Base-by-base conservation (phyloP, 306 rosid genomes). In the Mimosa bimucronata region DNA sequence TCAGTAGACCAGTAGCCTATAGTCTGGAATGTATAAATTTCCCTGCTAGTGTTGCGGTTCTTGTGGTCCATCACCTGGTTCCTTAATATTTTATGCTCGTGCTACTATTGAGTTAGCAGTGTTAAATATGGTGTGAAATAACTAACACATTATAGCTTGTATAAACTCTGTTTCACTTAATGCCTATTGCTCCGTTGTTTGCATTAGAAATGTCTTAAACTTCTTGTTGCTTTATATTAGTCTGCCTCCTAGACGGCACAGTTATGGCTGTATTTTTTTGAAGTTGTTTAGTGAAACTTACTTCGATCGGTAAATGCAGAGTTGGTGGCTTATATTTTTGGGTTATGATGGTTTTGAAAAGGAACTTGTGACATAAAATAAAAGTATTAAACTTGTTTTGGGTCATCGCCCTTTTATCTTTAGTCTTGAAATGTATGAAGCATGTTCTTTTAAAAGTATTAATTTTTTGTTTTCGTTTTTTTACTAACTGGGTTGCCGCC, bases 381-480 rank as follows among this genome's bases (percentile, higher is more conserved):
- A 30, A 37, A 16, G 71, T 38, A 38, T 12, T 9, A 19, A 1
- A 21, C 9, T 3, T 37, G 19, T 62, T 74, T 40, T 73, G 14
- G 53, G 3, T 29, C 76, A 30, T 41, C 8, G 11, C 18, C 70
- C 16, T 62, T 46, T 69, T 25, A 41, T 81, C 28, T 19, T 19
- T 62, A 30, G 37, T 29, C 48, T 52, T 26, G 60, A 34, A 67
- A 71, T 69, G 72, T 21, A 37, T 71, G 34, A 65, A 53, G 72
- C n/a, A 28, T 75, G 50, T 41, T 53, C 76, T 25, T 52, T 79
- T 37, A 13, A 78, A 76, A 34, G 30, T 62, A 41, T 16, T 69
- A 0, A n/a, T 70, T 68, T 5, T 25, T 52, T 77, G 60, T 10
- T 65, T 21, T n/a, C 44, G 74, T 28, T 9, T 67, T 71, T 77